Percentiles rank a stretch among this genome's conserved stretches.
Conservation (phyloP, 2,329 filamentous ascomycete species). For the Colletotrichum camelliae region DNA sequence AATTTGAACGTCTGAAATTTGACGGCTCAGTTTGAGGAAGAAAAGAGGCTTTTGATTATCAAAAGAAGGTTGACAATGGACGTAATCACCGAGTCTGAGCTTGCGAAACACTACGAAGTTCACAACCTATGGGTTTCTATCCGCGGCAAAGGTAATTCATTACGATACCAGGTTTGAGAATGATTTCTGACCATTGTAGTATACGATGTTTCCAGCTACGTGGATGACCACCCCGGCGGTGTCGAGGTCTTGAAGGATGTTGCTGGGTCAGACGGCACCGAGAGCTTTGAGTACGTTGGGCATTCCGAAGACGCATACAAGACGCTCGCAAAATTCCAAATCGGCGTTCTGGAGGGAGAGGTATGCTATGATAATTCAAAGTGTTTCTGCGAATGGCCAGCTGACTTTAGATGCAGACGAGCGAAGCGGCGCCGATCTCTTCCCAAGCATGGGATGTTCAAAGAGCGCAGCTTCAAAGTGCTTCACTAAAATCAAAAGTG, state of each 20-base stretch:
- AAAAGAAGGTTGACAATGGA: background rate
- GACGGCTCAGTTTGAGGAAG: background rate
- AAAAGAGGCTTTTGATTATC: background rate
- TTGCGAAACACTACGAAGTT: background rate
- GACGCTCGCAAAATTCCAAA: background rate
- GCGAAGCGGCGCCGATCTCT: background rate
- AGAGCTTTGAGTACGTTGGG: conserved; percentile 10
- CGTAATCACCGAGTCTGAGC: background rate
- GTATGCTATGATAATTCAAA: background rate
- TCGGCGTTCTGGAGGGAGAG: background rate
- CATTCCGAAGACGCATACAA: background rate
- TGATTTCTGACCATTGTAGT: background rate
- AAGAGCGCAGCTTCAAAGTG: background rate
- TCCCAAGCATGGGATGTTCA: background rate
- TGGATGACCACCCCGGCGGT: background rate
- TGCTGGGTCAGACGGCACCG: background rate
- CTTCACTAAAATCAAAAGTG: too few species aligned
- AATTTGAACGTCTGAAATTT: too few species aligned
- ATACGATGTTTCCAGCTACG: background rate
- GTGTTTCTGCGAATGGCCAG: background rate
- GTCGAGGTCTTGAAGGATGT: conserved; percentile 1
- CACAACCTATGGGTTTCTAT: background rate
- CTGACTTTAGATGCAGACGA: background rate
- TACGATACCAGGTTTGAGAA: fast-evolving
- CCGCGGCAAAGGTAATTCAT: background rate